Evolutionary conservation across 768 basidiomycete species (phyloP).

Genomic region (Lepiota brunneoincarnata): DNA sequence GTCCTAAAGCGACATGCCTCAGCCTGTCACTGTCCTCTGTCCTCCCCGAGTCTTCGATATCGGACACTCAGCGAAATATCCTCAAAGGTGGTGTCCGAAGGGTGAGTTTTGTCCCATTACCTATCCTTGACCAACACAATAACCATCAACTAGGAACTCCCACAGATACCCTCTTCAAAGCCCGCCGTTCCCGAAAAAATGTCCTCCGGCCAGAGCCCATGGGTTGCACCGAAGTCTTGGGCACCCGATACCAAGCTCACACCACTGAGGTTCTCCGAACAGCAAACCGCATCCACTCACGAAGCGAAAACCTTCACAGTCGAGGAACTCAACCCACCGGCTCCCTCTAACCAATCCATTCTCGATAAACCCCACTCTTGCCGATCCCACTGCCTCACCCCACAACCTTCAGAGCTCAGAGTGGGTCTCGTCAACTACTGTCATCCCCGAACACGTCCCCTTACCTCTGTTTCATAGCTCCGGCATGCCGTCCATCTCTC

Average conservation of each 20-base stretch:
- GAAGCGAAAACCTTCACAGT: too few relatives aligned
- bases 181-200: not conserved
- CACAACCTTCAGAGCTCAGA: too few relatives aligned
- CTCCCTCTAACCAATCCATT: too few relatives aligned
- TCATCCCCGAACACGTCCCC: too few relatives aligned
- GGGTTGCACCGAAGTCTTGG: constrained; percentile 5
- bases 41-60: not conserved
- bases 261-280: not conserved
- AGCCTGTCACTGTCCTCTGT: constrained; percentile 5
- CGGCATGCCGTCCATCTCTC: too few relatives aligned
- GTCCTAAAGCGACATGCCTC: not conserved
- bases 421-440: too few relatives aligned
- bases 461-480: too few relatives aligned
- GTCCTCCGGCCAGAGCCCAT: constrained; percentile 1
- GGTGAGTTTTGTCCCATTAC: not conserved
- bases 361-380: too few relatives aligned
- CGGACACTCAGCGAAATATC: not conserved
- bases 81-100: not conserved
- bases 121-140: too few relatives aligned
- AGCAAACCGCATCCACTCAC: too few relatives aligned
- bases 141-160: not conserved
- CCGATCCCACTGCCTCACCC: too few relatives aligned
- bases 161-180: not conserved
- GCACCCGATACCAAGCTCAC: not conserved
- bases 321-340: too few relatives aligned